Base-by-base conservation (phyloP, 2,329 filamentous ascomycete genomes). In the Reticulascus tulasneorum region DNA sequence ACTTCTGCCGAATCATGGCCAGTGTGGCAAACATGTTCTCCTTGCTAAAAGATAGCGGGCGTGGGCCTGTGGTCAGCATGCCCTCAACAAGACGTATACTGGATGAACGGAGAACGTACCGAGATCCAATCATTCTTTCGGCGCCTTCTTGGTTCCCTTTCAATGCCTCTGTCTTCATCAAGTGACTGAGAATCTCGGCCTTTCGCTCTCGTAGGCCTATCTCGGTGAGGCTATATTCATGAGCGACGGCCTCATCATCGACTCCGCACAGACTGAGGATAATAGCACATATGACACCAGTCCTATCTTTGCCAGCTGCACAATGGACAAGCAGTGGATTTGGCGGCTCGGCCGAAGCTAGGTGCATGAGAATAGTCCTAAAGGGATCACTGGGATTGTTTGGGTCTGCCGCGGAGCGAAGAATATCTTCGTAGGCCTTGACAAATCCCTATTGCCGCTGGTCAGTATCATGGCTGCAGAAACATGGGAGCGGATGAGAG, bases 301-400 rank as follows among this genome's bases (percentile, higher is more conserved):
- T 89, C 27, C 85, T 71, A 55, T 90, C 85, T 59, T 90, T 90
- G 10, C 85, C 85, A 0, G 82, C 83, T 0, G 83, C 85, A 57
- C 85, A 89, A 52, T 90, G 84, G 7, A 88, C 64, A 7, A 87
- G 63, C 9, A 83, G 59, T 7, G 80, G 77, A 2, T 62, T 44
- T 3, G 60, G 49, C 3, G 66, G 53, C 5, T 52, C 47, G 10
- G 50, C 33, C 13, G 49, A 45, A 50, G 74, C 56, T 7, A 87
- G 62, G 47, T 86, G 75, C 12, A 59, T 54, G 24, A 87, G 66
- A 28, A 75, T 64, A 2, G 57, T 63, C 22, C 50, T 58, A 40
- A 88, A 83, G 2, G 64, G 57, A 6, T 36, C 23, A 11, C 33
- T 20, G 18, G 40, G 40, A 23, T 40, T 36, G 17, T 40, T 22